Base-by-base conservation (phyloP, 176 grass and related monocot species). In the Panicum miliaceum region DNA sequence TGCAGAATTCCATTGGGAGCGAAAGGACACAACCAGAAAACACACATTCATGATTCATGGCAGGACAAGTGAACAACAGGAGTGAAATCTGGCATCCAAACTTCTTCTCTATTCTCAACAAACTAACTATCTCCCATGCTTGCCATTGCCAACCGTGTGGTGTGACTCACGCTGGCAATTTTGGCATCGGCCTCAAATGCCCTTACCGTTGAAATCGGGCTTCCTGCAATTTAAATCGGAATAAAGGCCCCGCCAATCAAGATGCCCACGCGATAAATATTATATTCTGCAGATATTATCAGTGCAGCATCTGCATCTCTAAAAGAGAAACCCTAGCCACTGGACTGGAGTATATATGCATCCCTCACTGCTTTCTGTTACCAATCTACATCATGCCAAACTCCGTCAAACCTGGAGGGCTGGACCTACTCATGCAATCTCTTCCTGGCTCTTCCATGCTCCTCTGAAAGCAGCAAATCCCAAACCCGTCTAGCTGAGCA, bases 211-310 rank as follows among this genome's bases (percentile, higher is more conserved):
- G 22, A 41, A 84, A 73, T 58, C 20, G 27, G 8, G n/a, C 64
- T 12, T 40, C 67, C 37, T 64, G 36, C 10, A 71, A 5, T 71
- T 77, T 41, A n/a, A 4, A 26, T 61, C 51, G 62, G 26, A 83
- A 48, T 48, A 60, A 61, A 83, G 35, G 36, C 10, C 9, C 4
- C 4, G 37, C 16, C 16, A n/a, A n/a, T n/a, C n/a, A 77, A 78
- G 80, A 77, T 68, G 79, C 83, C 54, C 43, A 86, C 27, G 52
- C 46, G 64, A 77, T 81, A 76, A 66, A 81, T 69, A 76, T 81
- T 85, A 81, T 69, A 76, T 81, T 85, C 83, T 0, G 7, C 15
- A 15, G 37, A 85, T 47, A 60, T 61, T 65, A 14, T 46, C 65
- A 19, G 50, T 4, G 50, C 14, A 48, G 45, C 27, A 74, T 84